These are phyloP conservation scores for Trametes villosa DNA, from an alignment of 768 basidiomycete genomes.

Conservation along the genomic window DNA sequence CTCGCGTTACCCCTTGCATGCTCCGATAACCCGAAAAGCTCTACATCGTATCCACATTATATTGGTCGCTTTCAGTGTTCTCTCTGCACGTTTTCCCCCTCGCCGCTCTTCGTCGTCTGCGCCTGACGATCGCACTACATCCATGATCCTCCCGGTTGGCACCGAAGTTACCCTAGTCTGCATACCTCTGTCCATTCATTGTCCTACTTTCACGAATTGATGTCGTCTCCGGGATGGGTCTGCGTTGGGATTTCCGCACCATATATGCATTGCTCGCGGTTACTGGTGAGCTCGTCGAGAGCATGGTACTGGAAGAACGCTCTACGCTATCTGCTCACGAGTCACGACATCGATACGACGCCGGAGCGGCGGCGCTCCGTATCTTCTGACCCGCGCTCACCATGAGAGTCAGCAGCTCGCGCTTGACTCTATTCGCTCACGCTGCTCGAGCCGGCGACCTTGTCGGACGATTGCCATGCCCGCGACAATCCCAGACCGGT, in stretches of 20 bases:
- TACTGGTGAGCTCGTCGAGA: too few relatives aligned
- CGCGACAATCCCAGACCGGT: conserved; percentile 60
- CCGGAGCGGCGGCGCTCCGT: too few relatives aligned
- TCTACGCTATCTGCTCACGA: too few relatives aligned
- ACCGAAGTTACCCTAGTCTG: conserved; percentile 36
- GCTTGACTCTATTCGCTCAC: too few relatives aligned
- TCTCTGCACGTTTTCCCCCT: conserved; percentile 24
- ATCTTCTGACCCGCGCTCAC: too few relatives aligned
- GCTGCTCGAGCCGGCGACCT: too few relatives aligned
- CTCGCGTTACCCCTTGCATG: conserved; percentile 10
- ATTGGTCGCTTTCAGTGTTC: conserved; percentile 37
- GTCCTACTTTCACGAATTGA: conserved; percentile 25
- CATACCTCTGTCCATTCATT: conserved; percentile 31
- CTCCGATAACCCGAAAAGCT: conserved; percentile 32
- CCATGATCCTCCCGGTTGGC: conserved; percentile 23
- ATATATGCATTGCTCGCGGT: too few relatives aligned
- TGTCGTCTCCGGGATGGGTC: conserved; percentile 24
- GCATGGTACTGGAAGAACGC: too few relatives aligned
- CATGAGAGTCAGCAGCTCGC: too few relatives aligned
- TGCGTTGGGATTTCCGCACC: too few relatives aligned
- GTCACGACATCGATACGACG: too few relatives aligned
- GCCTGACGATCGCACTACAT: conserved; percentile 20
- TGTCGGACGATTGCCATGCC: not conserved
- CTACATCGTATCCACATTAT: conserved; percentile 36
- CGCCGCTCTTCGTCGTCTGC: conserved; percentile 14